Evolutionary conservation across 2,329 filamentous ascomycete species (phyloP).

Genomic region (Epichloe typhina): DNA sequence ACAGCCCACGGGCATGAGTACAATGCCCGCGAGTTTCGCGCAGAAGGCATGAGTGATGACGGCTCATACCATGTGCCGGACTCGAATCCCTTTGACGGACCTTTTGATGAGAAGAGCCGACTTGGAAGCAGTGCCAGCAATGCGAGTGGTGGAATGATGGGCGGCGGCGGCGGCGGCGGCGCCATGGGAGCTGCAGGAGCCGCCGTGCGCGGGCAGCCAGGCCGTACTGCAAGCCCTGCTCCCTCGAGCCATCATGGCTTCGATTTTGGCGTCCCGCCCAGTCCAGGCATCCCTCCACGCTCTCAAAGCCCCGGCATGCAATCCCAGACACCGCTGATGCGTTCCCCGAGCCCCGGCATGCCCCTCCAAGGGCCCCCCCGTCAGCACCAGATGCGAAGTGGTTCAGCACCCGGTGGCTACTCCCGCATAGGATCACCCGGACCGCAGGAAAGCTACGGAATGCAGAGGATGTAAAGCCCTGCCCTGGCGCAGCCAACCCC

Average conservation of each 20-base stretch:
- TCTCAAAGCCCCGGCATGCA: slow-evolving; percentile 3
- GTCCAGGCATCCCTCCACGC: not conserved
- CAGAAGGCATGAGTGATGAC: slow-evolving; percentile 5
- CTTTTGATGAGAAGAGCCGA: slow-evolving; percentile 5
- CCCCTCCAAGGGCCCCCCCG: not conserved
- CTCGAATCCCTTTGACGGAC: slow-evolving; percentile 5
- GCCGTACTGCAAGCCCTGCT: slow-evolving; percentile 7
- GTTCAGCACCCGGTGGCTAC: slow-evolving; percentile 3
- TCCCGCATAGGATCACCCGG: slow-evolving; percentile 8
- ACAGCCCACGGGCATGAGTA: slow-evolving; percentile 14
- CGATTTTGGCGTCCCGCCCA: slow-evolving; percentile 8
- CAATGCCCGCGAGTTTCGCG: slow-evolving; percentile 8
- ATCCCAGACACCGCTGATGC: not conserved
- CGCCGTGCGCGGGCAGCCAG: not conserved
- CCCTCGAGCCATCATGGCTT: slow-evolving; percentile 7
- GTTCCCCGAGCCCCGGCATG: not conserved
- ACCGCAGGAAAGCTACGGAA: slow-evolving; percentile 6
- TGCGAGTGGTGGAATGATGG: slow-evolving; percentile 8
- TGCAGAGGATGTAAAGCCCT: slow-evolving; percentile 7
- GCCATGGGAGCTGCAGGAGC: not conserved
- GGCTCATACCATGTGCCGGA: slow-evolving; percentile 10
- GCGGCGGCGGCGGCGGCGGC: slow-evolving; percentile 1
- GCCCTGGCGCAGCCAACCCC: slow-evolving; percentile 4
- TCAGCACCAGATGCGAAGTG: slow-evolving; percentile 4
- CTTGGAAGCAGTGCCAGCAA: slow-evolving; percentile 5